These are phyloP conservation scores for Citrullus amarus DNA, from an alignment of 306 rosid species.

Conservation along the genomic window DNA sequence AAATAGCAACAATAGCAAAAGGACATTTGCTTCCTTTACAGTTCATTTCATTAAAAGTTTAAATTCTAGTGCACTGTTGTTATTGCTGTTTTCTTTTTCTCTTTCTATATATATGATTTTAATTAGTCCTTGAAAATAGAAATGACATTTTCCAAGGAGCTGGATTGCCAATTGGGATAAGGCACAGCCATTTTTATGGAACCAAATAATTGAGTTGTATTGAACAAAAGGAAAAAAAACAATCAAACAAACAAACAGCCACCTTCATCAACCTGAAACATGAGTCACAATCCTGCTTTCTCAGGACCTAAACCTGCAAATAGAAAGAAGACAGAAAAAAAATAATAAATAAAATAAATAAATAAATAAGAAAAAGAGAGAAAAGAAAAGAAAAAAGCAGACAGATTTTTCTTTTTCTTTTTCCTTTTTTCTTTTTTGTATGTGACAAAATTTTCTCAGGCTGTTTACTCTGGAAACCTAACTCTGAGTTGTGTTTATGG, in stretches of 20 bases:
- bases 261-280: conserved; percentile 16
- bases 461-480: neutral
- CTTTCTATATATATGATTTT: neutral
- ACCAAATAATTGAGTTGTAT: conserved; percentile 15
- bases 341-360: neutral
- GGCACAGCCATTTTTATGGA: conserved; percentile 2
- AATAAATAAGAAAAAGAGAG: too few species aligned
- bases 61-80: neutral
- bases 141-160: conserved; percentile 9
- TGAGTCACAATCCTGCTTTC: conserved; percentile 15
- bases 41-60: neutral
- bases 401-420: neutral
- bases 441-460: conserved; percentile 12
- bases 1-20: conserved; percentile 14
- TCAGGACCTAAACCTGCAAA: conserved; percentile 20
- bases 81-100: neutral
- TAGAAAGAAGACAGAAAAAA: conserved; percentile 20
- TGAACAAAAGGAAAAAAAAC: neutral
- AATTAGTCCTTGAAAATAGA: conserved; percentile 5
- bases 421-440: neutral
- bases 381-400: neutral
- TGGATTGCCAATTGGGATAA: conserved; percentile 13
- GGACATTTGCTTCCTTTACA: conserved; percentile 8
- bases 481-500: conserved; percentile 25
- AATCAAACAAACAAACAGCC: conserved; percentile 4